Evolutionary conservation across 805 yeast genomes (phyloP).

Genomic region (Zygotorulaspora florentina): DNA sequence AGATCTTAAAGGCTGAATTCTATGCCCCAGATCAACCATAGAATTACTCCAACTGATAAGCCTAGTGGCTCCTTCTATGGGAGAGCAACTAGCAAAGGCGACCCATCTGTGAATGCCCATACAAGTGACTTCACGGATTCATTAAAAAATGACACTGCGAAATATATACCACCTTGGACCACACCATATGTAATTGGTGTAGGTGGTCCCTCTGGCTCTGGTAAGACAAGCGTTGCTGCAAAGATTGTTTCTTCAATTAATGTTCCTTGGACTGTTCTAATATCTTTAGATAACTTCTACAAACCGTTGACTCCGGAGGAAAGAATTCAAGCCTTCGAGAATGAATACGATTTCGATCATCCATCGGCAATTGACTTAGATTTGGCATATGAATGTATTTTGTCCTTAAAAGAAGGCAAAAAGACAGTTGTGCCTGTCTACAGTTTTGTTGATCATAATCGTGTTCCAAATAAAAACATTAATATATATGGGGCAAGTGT

Average conservation of each 20-base stretch:
- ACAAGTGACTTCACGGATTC: neutral
- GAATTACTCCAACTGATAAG: conserved; percentile 4
- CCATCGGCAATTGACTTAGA: conserved; percentile 86
- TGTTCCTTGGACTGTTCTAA: conserved; percentile 90
- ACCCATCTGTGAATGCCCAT: neutral
- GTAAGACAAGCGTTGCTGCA: conserved; percentile 89
- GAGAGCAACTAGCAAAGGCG: conserved; percentile 1
- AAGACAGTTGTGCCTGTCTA: conserved; percentile 63
- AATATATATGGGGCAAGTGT: conserved; percentile 93
- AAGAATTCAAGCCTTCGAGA: conserved; percentile 56
- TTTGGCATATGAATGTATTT: conserved; percentile 57
- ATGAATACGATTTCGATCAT: conserved; percentile 79
- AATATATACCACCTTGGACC: conserved; percentile 80
- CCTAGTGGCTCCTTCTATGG: conserved; percentile 2
- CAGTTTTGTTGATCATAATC: conserved; percentile 59
- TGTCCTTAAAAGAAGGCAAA: conserved; percentile 65
- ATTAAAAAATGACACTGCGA: neutral
- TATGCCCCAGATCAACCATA: conserved; percentile 1
- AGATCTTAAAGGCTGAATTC: neutral
- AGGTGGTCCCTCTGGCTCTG: conserved; percentile 85
- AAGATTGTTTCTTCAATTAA: conserved; percentile 69
- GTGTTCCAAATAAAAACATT: conserved; percentile 59
- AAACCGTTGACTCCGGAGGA: conserved; percentile 64
- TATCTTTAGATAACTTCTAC: conserved; percentile 90
- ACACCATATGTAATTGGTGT: conserved; percentile 84